A percentile compares a stretch with the other conserved stretches of the same genome.
phyloP scores from a whole-genome alignment of 176 grass and related monocot genomes.

The sorghum (Sorghum bicolor) region Sorghum_bicolor_NCBIv3 NC_012872.2:65836001-65836500 shows the following conservation, averaged over 20 bases:
- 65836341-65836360: not conserved
- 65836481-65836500: not conserved
- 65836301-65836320: not conserved
- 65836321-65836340: not conserved
- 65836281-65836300: not conserved
- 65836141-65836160: constrained; percentile 10
- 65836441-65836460: not conserved
- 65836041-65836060: not conserved
- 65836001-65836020: not conserved
- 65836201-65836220: constrained; percentile 24
- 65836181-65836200: constrained; percentile 17
- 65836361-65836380: not conserved
- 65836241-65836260: constrained; percentile 13
- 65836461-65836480: not conserved
- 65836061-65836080: not conserved
- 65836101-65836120: constrained; percentile 28
- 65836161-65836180: constrained; percentile 31
- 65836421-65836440: not conserved
- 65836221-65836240: constrained; percentile 33
- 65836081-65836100: constrained; percentile 43
- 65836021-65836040: not conserved
- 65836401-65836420: not conserved
- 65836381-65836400: not conserved
- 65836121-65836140: not conserved
- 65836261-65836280: not conserved